Evolutionary conservation across 768 basidiomycete species (phyloP), one percentile per base, ranked within the genome.

Genomic region (Pleurotus tuoliensis): DNA sequence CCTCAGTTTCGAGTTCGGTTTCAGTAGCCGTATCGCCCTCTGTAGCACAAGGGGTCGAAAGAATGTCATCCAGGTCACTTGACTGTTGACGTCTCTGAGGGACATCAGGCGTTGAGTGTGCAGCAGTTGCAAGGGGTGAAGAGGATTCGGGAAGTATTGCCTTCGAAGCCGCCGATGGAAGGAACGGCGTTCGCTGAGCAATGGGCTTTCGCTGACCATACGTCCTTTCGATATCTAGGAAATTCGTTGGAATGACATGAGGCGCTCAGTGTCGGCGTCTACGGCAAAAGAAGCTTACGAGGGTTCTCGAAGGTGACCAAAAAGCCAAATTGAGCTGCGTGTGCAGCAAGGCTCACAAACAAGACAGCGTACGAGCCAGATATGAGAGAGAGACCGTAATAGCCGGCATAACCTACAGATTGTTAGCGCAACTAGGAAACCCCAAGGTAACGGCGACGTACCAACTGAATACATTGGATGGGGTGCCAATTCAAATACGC

Each of bases 271-370:
- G 30, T 11, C 30, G 30, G 30, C 30, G 30, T 34, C 8, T 34
- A 34, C 30, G 30, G 13, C 47, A 47, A 53, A 30, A 27, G 18
- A 27, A 27, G 77, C 92, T 67, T 66, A 96, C 94, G 97, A 59
- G 97, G 96, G 65, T 96, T 98, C 74, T 98, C 97, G 64, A 99
- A 98, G 70, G 87, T 87, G 13, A 94, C 80, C 52, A 99, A 76
- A 81, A 99, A 99, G 1, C 88, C 94, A 69, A 99, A 99, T 64
- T 99, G 97, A 15, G 92, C 90, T 0, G 94, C 92, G 64, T 99
- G 97, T 0, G 91, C 95, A 2, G 86, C 87, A n/a, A 99, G 82
- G 62, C 92, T 94, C 59, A 87, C 92, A 65, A 98, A 98, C 11
- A 99, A 76, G 8, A 98, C 94, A 0, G 88, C 80, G 63, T 95